These are phyloP conservation scores for Trichoderma lentiforme DNA, from an alignment of 2,329 filamentous ascomycete species.

Conservation along the genomic window DNA sequence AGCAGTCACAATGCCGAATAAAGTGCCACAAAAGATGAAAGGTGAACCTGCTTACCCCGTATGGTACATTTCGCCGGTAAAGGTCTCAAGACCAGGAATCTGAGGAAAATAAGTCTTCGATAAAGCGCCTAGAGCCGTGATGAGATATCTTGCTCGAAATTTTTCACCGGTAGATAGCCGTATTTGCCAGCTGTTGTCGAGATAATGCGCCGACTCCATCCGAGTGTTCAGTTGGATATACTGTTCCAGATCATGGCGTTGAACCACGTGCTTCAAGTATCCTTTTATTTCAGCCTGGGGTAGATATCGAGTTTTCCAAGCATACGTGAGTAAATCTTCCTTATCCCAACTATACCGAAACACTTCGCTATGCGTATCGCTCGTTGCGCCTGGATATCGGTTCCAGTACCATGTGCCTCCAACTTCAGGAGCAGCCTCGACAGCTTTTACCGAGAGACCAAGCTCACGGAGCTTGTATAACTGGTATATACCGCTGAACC, in stretches of 20 bases:
- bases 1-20: not conserved
- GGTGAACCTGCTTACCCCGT: not conserved
- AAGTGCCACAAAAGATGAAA: not conserved
- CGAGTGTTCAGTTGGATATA: not conserved
- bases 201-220: not conserved
- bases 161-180: not conserved
- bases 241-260: not conserved
- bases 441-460: not conserved
- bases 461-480: not conserved
- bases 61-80: not conserved
- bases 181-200: not conserved
- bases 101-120: not conserved
- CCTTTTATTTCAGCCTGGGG: not conserved
- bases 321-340: not conserved
- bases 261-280: not conserved
- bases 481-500: not conserved
- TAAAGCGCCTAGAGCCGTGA: not conserved
- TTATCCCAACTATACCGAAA: not conserved
- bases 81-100: not conserved
- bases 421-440: not conserved
- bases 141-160: not conserved
- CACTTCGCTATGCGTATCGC: not conserved
- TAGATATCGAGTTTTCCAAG: not conserved
- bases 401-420: not conserved
- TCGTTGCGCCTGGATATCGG: not conserved